Percentiles rank a stretch among this genome's conserved stretches.
Evolutionary conservation across 129 eudicot species (phyloP).

Genomic region (Flaveria brownii): DNA sequence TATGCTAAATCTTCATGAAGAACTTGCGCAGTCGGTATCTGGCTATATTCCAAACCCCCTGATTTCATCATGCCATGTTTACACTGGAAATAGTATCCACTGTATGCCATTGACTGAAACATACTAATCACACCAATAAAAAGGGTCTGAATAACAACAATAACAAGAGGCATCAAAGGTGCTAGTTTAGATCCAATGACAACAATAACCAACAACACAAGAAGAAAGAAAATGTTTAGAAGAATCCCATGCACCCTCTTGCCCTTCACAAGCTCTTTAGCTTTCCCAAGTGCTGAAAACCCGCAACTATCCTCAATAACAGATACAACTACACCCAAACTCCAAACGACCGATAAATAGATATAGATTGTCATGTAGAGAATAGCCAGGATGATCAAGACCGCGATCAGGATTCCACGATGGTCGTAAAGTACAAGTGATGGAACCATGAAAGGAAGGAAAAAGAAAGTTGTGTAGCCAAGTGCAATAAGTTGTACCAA

Average conservation of each 20-base stretch:
- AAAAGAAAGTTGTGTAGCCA: constrained; percentile 28
- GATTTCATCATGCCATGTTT: constrained; percentile 41
- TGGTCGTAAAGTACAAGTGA: constrained; percentile 28
- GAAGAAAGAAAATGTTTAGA: neutral
- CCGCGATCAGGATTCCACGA: neutral
- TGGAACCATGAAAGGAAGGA: constrained; percentile 29
- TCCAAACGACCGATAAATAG: constrained; percentile 39
- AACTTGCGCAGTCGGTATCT: constrained; percentile 26
- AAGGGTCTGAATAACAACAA: constrained; percentile 15
- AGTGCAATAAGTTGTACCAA: constrained; percentile 25
- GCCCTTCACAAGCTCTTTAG: constrained; percentile 36
- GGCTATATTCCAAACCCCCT: constrained; percentile 34
- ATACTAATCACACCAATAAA: constrained; percentile 25
- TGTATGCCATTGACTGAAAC: constrained; percentile 36
- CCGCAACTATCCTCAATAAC: constrained; percentile 49
- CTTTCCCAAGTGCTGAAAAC: constrained; percentile 32
- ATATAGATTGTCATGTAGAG: constrained; percentile 8
- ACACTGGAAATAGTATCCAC: constrained; percentile 50
- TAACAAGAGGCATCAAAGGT: neutral
- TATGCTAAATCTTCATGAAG: constrained; percentile 28
- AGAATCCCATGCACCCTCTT: constrained; percentile 37
- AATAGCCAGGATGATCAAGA: constrained; percentile 14
- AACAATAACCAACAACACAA: neutral
- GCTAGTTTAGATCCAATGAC: neutral
- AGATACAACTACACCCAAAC: constrained; percentile 40